Percentiles rank a stretch among this genome's conserved stretches.
phyloP scores from a whole-genome alignment of 2,329 filamentous ascomycete species.

The Epichloe gansuensis region DNA sequence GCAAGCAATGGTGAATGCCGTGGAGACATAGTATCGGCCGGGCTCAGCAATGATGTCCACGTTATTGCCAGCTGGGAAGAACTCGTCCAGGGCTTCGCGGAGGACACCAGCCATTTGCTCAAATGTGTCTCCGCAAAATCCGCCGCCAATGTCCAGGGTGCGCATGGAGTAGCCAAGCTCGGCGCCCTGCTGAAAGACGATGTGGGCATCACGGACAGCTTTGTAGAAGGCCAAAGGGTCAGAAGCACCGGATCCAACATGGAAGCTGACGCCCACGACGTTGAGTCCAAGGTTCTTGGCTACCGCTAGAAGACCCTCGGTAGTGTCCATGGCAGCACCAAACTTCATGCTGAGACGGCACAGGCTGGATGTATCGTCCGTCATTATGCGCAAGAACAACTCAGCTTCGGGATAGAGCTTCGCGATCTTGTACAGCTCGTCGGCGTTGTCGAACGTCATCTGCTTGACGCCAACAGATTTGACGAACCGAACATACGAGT shows the following conservation, averaged over 20 bases:
- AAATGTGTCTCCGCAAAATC: slow-evolving; percentile 83
- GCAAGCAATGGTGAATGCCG: slow-evolving; percentile 87
- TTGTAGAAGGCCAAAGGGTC: slow-evolving; percentile 86
- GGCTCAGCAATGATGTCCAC: slow-evolving; percentile 90
- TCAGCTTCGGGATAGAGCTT: slow-evolving; percentile 80
- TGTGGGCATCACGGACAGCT: slow-evolving; percentile 77
- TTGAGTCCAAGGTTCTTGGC: slow-evolving; percentile 76
- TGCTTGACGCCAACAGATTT: slow-evolving; percentile 75
- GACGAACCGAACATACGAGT: slow-evolving; percentile 90
- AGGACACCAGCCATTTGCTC: slow-evolving; percentile 79
- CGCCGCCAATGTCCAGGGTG: slow-evolving; percentile 86
- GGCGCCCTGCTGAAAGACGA: slow-evolving; percentile 75
- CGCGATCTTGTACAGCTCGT: slow-evolving; percentile 97
- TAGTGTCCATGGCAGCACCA: slow-evolving; percentile 76
- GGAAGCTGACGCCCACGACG: slow-evolving; percentile 92
- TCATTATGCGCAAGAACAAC: slow-evolving; percentile 87
- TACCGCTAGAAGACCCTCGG: slow-evolving; percentile 61
- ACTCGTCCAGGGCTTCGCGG: slow-evolving; percentile 65
- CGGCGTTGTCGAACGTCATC: slow-evolving; percentile 98
- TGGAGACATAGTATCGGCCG: slow-evolving; percentile 88
- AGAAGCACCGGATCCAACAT: slow-evolving; percentile 90
- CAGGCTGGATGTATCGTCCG: slow-evolving; percentile 86
- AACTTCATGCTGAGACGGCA: slow-evolving; percentile 97
- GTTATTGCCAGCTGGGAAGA: slow-evolving; percentile 61
- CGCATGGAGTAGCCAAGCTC: slow-evolving; percentile 67